Conservation (phyloP, 371 early-diverging fungal genomes). For the Rhizopus stolonifer region DNA sequence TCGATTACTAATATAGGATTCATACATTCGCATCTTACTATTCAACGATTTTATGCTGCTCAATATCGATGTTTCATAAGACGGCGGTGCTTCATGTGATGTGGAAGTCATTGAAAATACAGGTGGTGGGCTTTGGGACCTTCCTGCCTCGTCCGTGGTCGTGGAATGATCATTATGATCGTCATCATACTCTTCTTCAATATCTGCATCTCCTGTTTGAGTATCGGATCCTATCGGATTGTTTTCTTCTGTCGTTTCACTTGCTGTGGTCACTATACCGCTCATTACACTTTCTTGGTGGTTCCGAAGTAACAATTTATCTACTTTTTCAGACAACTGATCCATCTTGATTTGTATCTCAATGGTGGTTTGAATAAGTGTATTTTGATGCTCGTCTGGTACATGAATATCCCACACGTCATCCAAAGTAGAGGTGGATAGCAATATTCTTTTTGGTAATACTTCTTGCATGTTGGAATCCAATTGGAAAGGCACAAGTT, state of each 20-base stretch:
- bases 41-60: constrained; percentile 42
- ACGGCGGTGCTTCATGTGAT: constrained; percentile 38
- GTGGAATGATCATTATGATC: constrained; percentile 2
- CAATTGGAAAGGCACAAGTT: constrained; percentile 38
- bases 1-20: constrained; percentile 43
- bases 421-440: constrained; percentile 7
- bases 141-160: not conserved
- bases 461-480: constrained; percentile 28
- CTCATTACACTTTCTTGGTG: not conserved
- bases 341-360: constrained; percentile 34
- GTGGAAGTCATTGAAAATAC: constrained; percentile 23
- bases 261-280: not conserved
- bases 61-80: constrained; percentile 47
- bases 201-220: constrained; percentile 8
- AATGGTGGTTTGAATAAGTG: constrained; percentile 6
- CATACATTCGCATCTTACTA: constrained; percentile 32
- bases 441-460: constrained; percentile 31
- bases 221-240: not conserved
- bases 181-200: constrained; percentile 3
- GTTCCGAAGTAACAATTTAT: constrained; percentile 10
- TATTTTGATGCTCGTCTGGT: constrained; percentile 14
- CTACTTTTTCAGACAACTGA: constrained; percentile 25
- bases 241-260: not conserved
- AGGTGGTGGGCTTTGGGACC: constrained; percentile 32
- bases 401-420: constrained; percentile 40